Evolutionary conservation across 305 asterid genomes (phyloP).

Genomic region (Fraxinus xanthoxyloides): DNA sequence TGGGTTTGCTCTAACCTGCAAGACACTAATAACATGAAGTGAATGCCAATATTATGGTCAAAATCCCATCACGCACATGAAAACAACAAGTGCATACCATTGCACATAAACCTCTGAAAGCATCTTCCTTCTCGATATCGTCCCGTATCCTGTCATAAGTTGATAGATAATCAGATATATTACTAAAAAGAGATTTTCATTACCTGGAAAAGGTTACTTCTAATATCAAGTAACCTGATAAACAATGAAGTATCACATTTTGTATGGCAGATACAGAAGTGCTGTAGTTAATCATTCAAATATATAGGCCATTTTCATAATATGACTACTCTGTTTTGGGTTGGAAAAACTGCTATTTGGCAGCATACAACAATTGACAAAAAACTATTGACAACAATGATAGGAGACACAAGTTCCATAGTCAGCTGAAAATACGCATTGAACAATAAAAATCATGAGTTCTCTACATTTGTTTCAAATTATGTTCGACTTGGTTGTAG

Average conservation of each 20-base stretch:
- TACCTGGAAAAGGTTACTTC: not conserved
- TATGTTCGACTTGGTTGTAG: not conserved
- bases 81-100: conserved; percentile 48
- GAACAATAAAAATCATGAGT: not conserved
- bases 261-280: not conserved
- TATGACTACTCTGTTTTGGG: not conserved
- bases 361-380: not conserved
- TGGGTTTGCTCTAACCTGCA: conserved; percentile 89
- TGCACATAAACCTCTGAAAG: conserved; percentile 94
- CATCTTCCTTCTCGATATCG: conserved; percentile 94
- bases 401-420: not conserved
- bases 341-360: not conserved
- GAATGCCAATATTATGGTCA: conserved; percentile 5
- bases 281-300: not conserved
- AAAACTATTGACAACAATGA: not conserved
- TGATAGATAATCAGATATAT: conserved; percentile 10
- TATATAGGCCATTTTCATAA: not conserved
- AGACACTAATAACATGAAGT: conserved; percentile 17
- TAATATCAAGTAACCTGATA: not conserved
- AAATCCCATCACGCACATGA: conserved; percentile 4
- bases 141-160: conserved; percentile 82
- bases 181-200: not conserved
- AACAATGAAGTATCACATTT: not conserved
- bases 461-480: not conserved
- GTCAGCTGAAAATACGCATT: not conserved